Percentiles rank a stretch among this genome's conserved stretches.
These are phyloP conservation scores for Circinella umbellata DNA, from an alignment of 371 early-diverging fungal species.

Conservation along the genomic window DNA sequence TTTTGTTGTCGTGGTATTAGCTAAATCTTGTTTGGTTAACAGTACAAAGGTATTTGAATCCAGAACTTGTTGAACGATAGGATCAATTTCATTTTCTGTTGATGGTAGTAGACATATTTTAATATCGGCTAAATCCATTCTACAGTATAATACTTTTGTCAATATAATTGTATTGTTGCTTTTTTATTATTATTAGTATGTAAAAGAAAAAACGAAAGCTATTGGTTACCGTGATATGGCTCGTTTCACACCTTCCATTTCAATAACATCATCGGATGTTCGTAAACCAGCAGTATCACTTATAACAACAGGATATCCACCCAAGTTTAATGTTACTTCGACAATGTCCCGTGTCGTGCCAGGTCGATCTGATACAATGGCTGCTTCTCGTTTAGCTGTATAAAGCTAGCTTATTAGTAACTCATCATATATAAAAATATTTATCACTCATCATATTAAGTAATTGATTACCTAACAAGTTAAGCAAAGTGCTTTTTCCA, in stretches of 20 bases:
- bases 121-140: slow-evolving; percentile 48
- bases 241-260: slow-evolving; percentile 75
- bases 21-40: slow-evolving; percentile 71
- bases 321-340: slow-evolving; percentile 74
- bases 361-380: slow-evolving; percentile 80
- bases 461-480: slow-evolving; percentile 58
- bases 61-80: slow-evolving; percentile 50
- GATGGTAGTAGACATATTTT: slow-evolving; percentile 55
- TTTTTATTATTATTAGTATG: neutral
- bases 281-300: slow-evolving; percentile 84
- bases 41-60: slow-evolving; percentile 65
- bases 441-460: neutral
- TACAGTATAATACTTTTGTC: slow-evolving; percentile 16
- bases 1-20: neutral
- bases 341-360: slow-evolving; percentile 87
- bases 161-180: neutral
- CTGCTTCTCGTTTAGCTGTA: slow-evolving; percentile 73
- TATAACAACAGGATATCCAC: slow-evolving; percentile 76
- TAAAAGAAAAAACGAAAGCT: too few relatives aligned
- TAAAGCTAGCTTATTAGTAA: neutral
- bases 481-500: slow-evolving; percentile 82
- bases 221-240: slow-evolving; percentile 54
- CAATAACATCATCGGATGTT: slow-evolving; percentile 66
- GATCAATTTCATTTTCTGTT: slow-evolving; percentile 34
- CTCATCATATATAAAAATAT: neutral